Conservation (phyloP, 2,329 filamentous ascomycete genomes). For the Diaporthe helianthi region DNA sequence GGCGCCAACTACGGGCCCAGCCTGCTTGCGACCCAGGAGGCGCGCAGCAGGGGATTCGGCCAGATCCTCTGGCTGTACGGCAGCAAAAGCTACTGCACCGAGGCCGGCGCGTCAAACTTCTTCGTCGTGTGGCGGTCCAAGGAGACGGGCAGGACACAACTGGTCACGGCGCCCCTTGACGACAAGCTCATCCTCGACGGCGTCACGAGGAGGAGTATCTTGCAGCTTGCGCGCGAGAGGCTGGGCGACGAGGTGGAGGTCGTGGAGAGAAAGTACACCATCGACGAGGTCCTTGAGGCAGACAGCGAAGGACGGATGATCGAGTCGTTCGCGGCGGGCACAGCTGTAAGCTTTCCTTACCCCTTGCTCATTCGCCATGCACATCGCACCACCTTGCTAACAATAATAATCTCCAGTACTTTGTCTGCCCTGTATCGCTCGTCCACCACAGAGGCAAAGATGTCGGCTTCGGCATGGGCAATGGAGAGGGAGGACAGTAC, state of each 20-base stretch:
- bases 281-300: conserved; percentile 77
- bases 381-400: conserved; percentile 35
- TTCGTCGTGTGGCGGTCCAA: conserved; percentile 80
- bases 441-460: conserved; percentile 73
- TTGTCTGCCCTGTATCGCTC: conserved; percentile 71
- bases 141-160: conserved; percentile 66
- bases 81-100: conserved; percentile 77
- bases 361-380: neutral
- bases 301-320: conserved; percentile 76
- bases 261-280: conserved; percentile 83
- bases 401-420: conserved; percentile 58
- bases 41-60: conserved; percentile 75
- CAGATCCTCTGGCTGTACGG: conserved; percentile 97
- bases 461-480: conserved; percentile 67
- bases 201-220: conserved; percentile 81
- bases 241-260: conserved; percentile 69
- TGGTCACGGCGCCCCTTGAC: conserved; percentile 84
- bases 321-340: conserved; percentile 87
- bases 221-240: conserved; percentile 74
- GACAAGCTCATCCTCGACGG: conserved; percentile 87
- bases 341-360: conserved; percentile 67
- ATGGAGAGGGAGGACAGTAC: conserved; percentile 59
- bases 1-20: conserved; percentile 93
- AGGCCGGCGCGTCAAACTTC: conserved; percentile 92
- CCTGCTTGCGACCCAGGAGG: conserved; percentile 79